phyloP scores from a whole-genome alignment of 495 filamentous ascomycete species.

The Geopyxis carbonaria region DNA sequence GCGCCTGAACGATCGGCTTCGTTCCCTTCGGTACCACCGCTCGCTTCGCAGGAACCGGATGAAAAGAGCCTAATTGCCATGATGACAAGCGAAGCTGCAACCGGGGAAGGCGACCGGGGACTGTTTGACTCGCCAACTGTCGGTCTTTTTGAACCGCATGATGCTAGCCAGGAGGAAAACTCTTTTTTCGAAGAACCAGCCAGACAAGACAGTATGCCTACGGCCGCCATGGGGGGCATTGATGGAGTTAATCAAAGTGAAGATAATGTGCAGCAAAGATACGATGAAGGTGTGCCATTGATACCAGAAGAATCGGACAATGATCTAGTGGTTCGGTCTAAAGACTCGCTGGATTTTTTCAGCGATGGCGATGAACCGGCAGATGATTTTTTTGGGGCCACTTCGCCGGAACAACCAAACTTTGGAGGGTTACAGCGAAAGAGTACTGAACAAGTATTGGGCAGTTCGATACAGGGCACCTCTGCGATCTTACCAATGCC shows the following conservation, averaged over 20 bases:
- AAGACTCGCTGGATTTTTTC: slow-evolving; percentile 9
- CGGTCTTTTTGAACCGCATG: slow-evolving; percentile 23
- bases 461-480: slow-evolving; percentile 17
- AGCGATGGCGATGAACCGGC: slow-evolving; percentile 33
- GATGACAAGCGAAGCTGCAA: slow-evolving; percentile 12
- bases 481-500: slow-evolving; percentile 21
- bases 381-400: slow-evolving; percentile 2
- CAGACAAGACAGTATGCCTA: background rate
- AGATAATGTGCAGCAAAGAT: slow-evolving; percentile 25
- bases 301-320: slow-evolving; percentile 27
- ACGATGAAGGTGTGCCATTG: slow-evolving; percentile 43
- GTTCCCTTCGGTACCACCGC: slow-evolving; percentile 37
- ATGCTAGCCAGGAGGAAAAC: slow-evolving; percentile 9
- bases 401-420: background rate
- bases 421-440: slow-evolving; percentile 34
- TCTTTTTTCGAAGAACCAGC: slow-evolving; percentile 11
- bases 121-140: slow-evolving; percentile 20
- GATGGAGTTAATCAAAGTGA: background rate
- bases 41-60: slow-evolving; percentile 7
- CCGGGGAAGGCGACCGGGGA: slow-evolving; percentile 17
- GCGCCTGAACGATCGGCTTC: slow-evolving; percentile 40
- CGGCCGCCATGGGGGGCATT: background rate
- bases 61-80: slow-evolving; percentile 18
- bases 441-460: slow-evolving; percentile 40
- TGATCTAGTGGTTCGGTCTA: slow-evolving; percentile 4